These are phyloP conservation scores for Aureobasidium sp. DNA, from an alignment of 2,329 filamentous ascomycete genomes.

Conservation along the genomic window DNA sequence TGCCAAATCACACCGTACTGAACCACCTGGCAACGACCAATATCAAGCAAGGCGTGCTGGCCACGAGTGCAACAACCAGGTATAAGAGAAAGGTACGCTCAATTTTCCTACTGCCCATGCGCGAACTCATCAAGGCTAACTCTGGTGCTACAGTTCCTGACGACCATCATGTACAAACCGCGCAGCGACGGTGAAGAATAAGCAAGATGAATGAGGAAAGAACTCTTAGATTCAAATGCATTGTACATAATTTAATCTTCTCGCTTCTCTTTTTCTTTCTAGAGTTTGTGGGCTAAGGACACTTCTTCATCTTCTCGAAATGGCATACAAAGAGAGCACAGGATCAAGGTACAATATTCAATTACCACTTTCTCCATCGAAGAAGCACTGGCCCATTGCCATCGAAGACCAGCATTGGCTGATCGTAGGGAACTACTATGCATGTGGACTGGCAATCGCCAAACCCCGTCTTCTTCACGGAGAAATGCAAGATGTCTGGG, in stretches of 20 bases:
- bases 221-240: neutral
- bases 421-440: neutral
- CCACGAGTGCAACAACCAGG: conserved; percentile 92
- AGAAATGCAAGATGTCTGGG: neutral
- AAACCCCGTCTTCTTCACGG: neutral
- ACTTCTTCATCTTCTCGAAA: neutral
- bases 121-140: neutral
- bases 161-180: conserved; percentile 95
- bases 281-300: neutral
- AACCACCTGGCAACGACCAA: conserved; percentile 97
- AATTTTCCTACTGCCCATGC: no score
- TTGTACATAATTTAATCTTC: conserved; percentile 11
- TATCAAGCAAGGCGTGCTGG: conserved; percentile 93
- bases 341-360: neutral
- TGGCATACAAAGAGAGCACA: neutral
- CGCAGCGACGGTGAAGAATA: conserved; percentile 44
- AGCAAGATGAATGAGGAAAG: neutral
- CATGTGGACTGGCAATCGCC: neutral
- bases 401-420: neutral
- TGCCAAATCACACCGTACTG: conserved; percentile 94
- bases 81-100: conserved; percentile 79
- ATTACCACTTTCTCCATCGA: neutral
- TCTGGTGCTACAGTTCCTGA: conserved; percentile 65
- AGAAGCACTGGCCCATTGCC: neutral
- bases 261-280: conserved; percentile 2